Evolutionary conservation across 106 monocot genomes (phyloP), one percentile per base, ranked within the genome.

Genomic region (Dactylorhiza incarnata): DNA sequence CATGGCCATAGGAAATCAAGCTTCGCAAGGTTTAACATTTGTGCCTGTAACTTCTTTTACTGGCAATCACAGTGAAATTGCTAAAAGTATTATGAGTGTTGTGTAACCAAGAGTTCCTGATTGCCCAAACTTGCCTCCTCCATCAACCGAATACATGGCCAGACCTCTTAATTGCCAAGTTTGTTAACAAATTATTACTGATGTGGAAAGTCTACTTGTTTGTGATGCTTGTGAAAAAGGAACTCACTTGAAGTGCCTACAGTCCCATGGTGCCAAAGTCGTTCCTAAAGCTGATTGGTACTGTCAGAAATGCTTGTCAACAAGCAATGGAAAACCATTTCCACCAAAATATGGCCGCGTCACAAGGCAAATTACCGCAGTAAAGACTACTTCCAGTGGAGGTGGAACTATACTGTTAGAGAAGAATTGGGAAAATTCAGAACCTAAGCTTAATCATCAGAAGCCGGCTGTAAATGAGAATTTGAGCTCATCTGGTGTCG

Each of bases 281-380:
- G 68, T 88, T 77, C 84, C 93, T 37, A 91, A 89, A 76, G 74
- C 61, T 68, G 97, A 97, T 51, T 97, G 97, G 97, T 91, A 99
- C 75, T 99, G 97, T 74, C 91, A 79, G 72, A 87, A 81, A 49
- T 99, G 97, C 72, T 81, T 99, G 77, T 53, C 75, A 59, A 55
- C 84, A 78, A 99, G 86, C 83, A 84, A 91, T 49, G 94, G 97
- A 5, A 99, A 89, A 68, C 74, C 89, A 24, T 82, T 93, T 79
- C 91, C 97, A 58, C 94, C 97, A 45, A 99, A 99, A 81, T 99
- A 99, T 91, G 97, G 97, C 50, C 86, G 86, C 46, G 97, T 99
- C 71, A 99, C 97, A 37, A 89, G 94, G 72, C 85, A 76, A 62
- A 65, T 79, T 63, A 48, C 46, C 49, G 51, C 77, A 17, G 20